Percentiles rank a stretch among this genome's conserved stretches.
These are phyloP conservation scores for Colletotrichum kahawae DNA, from an alignment of 2,329 filamentous ascomycete species.

Conservation along the genomic window DNA sequence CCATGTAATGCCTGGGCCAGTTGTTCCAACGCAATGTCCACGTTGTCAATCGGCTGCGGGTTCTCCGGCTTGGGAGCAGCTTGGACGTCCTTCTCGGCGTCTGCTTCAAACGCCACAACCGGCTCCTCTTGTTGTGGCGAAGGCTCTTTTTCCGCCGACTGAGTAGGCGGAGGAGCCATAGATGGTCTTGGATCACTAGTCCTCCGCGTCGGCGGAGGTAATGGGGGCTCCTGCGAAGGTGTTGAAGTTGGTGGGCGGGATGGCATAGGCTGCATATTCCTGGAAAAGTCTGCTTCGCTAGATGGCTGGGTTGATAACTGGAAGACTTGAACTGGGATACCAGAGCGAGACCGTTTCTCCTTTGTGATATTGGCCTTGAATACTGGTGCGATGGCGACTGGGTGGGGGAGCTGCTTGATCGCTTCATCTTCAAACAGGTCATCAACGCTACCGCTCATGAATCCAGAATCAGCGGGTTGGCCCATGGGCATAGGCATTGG, in stretches of 20 bases:
- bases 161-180: background rate
- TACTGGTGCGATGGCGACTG: conserved; percentile 31
- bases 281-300: conserved; percentile 6
- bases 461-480: conserved; percentile 77
- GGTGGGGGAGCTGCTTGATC: conserved; percentile 43
- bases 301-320: conserved; percentile 29
- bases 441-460: conserved; percentile 81
- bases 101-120: conserved; percentile 21
- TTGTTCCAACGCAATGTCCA: conserved; percentile 1
- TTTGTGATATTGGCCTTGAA: conserved; percentile 37
- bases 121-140: conserved; percentile 25
- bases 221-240: background rate
- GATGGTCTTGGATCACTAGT: background rate
- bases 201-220: background rate
- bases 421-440: conserved; percentile 70
- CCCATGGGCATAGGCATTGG: conserved; percentile 66
- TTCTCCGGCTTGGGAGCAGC: conserved; percentile 8
- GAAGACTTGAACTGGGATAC: conserved; percentile 49
- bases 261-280: background rate
- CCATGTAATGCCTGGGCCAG: conserved; percentile 5
- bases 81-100: background rate
- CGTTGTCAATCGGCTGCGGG: background rate
- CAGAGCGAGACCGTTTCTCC: conserved; percentile 28
- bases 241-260: background rate
- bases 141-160: conserved; percentile 22